A percentile compares a stretch with the other conserved stretches of the same genome.
Conservation (phyloP, 164 flowering plant species). For the Saururus chinensis region DNA sequence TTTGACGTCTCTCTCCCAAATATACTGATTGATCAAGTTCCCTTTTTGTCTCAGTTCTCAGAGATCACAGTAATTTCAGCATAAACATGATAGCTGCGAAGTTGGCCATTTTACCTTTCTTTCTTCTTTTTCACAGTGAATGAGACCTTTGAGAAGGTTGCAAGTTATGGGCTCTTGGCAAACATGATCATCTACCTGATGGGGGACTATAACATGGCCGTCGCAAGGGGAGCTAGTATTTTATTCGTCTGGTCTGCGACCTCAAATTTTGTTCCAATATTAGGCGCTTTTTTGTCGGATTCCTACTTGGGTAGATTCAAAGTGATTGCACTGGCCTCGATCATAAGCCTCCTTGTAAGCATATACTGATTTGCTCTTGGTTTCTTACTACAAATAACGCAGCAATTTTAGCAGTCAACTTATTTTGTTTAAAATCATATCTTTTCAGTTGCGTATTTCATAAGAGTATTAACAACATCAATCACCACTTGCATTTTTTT, state of each 20-base stretch:
- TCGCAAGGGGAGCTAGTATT: constrained; percentile 23
- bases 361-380: not conserved
- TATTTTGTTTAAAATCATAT: too few relatives aligned
- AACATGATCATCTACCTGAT: constrained; percentile 52
- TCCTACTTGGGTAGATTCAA: constrained; percentile 52
- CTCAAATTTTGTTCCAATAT: constrained; percentile 27
- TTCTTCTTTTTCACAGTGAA: constrained; percentile 24
- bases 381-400: too few relatives aligned
- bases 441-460: too few relatives aligned
- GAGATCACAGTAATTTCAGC: not conserved
- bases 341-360: constrained; percentile 35
- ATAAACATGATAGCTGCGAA: not conserved
- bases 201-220: constrained; percentile 20
- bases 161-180: constrained; percentile 33
- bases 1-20: too few relatives aligned
- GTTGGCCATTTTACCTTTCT: not conserved
- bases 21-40: too few relatives aligned
- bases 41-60: not conserved
- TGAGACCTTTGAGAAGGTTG: constrained; percentile 52
- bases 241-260: constrained; percentile 36
- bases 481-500: too few relatives aligned
- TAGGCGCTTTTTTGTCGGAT: constrained; percentile 61
- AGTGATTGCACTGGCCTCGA: constrained; percentile 35
- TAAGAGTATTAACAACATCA: too few relatives aligned
- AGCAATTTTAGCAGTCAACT: too few relatives aligned